These are phyloP conservation scores for Saccharomycopsis guyanensis DNA, from an alignment of 805 yeast species.

Conservation along the genomic window DNA sequence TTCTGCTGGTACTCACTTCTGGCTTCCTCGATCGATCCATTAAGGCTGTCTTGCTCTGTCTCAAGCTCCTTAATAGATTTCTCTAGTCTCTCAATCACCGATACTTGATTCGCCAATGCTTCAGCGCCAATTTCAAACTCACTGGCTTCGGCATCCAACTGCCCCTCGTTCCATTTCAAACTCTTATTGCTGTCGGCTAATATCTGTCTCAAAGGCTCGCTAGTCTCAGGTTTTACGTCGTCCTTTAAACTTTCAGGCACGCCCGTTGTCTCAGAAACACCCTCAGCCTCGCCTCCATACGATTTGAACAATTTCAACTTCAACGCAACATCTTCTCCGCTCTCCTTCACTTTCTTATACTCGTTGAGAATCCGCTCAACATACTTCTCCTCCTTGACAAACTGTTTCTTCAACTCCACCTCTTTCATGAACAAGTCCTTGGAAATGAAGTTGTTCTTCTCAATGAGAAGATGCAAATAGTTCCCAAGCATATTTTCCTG, in stretches of 20 bases:
- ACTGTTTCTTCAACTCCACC: conserved; percentile 10
- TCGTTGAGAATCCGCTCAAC: conserved; percentile 15
- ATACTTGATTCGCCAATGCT: not conserved
- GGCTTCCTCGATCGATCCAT: conserved; percentile 27
- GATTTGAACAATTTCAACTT: conserved; percentile 13
- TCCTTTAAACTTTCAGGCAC: not conserved
- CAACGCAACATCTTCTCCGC: conserved; percentile 1
- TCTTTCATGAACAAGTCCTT: conserved; percentile 11
- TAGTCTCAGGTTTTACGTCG: not conserved
- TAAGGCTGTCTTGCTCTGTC: conserved; percentile 36
- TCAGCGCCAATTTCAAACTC: not conserved
- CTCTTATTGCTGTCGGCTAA: not conserved
- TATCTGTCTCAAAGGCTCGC: not conserved
- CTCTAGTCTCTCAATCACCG: conserved; percentile 16
- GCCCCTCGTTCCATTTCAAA: not conserved
- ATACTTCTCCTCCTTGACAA: conserved; percentile 14
- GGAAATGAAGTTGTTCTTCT: conserved; percentile 14
- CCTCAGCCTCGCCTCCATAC: conserved; percentile 8
- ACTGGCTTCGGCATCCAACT: not conserved
- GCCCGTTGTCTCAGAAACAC: not conserved
- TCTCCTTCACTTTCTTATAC: not conserved
- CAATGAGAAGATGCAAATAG: conserved; percentile 11
- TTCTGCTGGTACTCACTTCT: conserved; percentile 37
- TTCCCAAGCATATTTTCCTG: conserved; percentile 15
- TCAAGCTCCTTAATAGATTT: conserved; percentile 39